Evolutionary conservation across 345 rosid genomes (phyloP), one percentile per base, ranked within the genome.

Genomic region (Pistacia integerrima): DNA sequence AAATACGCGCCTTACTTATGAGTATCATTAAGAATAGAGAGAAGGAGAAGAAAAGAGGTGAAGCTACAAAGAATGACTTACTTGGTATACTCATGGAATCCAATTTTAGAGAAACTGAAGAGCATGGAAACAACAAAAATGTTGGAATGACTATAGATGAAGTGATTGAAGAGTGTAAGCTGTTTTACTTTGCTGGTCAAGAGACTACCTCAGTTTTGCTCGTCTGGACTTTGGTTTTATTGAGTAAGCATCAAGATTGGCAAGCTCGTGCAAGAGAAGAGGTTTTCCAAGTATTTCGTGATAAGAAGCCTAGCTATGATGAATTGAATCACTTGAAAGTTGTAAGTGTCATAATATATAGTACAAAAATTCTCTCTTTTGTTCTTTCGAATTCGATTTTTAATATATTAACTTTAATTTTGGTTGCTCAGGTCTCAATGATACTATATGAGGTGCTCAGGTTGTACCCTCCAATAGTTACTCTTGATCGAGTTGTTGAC

Each of bases 131-230:
- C 30, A 67, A 69, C 48, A 75, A 66, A 54, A 71, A 75, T 4
- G 51, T 11, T 57, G 77, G 84, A 69, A 73, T 82, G 77, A 84
- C 74, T 35, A 75, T 66, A 1, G 75, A 85, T 5, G 97, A 91
- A 8, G 82, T 93, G 20, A 77, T 90, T 13, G 87, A 91, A 49
- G 93, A 93, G 64, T 91, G 93, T 74, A 91, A 84, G 74, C 36
- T 88, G 58, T 93, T 91, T 78, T 91, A 87, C 73, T 76, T 93
- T 16, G 87, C 91, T 0, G 97, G 93, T n/a, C 87, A 90, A 51
- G 93, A 88, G 80, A 87, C 98, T 5, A 87, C 92, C 13, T 78
- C 93, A 6, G 74, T 60, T 67, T 76, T 90, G 41, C 79, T 91
- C 25, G 82, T 77, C 18, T 93, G 93, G 98, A 83, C 90, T 11